phyloP scores from a whole-genome alignment of 140 eudicot genomes.

The Anethum foeniculum region DNA sequence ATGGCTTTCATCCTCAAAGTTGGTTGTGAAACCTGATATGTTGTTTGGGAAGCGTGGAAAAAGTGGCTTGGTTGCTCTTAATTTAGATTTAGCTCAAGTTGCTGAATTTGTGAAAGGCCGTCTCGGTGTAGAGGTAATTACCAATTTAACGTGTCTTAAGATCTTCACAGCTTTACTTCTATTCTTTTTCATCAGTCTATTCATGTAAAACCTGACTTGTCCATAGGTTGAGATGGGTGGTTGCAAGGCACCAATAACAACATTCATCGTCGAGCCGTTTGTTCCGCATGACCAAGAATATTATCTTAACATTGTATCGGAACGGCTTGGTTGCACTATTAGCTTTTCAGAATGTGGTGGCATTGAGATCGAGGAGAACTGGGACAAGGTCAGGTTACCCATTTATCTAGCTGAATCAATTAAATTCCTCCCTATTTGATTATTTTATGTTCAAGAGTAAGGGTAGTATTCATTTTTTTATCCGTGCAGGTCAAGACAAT shows the following conservation, averaged over 20 bases:
- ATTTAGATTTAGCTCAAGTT: conserved; percentile 71
- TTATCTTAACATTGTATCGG: conserved; percentile 65
- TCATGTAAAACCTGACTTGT: conserved; percentile 5
- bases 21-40: conserved; percentile 93
- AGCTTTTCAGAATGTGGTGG: conserved; percentile 93
- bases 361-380: conserved; percentile 80
- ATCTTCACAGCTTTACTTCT: not conserved
- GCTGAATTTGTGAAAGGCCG: conserved; percentile 67
- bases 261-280: conserved; percentile 81
- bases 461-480: not conserved
- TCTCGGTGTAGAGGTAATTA: conserved; percentile 64
- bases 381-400: conserved; percentile 61
- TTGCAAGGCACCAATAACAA: conserved; percentile 82
- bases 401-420: not conserved
- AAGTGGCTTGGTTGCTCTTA: conserved; percentile 82
- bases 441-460: not conserved
- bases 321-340: conserved; percentile 61
- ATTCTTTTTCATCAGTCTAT: not conserved
- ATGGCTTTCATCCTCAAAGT: conserved; percentile 75
- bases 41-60: conserved; percentile 86
- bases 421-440: not conserved
- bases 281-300: conserved; percentile 84
- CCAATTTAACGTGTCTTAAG: not conserved
- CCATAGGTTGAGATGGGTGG: conserved; percentile 81
- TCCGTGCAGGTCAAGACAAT: conserved; percentile 61